Evolutionary conservation across 352 stramenopile species (phyloP).

Genomic region (Phytopythium mirpurense): DNA sequence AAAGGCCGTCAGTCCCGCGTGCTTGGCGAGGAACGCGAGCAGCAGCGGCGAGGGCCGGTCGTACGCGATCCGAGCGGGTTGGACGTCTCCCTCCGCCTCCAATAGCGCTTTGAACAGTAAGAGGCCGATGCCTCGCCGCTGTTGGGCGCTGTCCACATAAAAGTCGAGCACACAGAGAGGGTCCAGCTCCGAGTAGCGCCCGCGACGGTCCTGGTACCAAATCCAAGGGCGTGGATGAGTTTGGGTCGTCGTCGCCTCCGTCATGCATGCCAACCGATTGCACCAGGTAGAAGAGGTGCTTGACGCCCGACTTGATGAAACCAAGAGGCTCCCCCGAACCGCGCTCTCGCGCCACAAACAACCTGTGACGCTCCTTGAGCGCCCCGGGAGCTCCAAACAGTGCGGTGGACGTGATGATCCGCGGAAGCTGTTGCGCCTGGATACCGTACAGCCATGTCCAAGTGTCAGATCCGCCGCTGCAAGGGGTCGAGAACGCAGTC

Average conservation of each 20-base stretch:
- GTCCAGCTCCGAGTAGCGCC: slow-evolving; percentile 67
- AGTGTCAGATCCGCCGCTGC: neutral
- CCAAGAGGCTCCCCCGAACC: slow-evolving; percentile 20
- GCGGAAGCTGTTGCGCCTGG: slow-evolving; percentile 54
- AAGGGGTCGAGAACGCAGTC: too few species aligned
- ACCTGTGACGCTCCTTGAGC: slow-evolving; percentile 31
- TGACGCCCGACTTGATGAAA: slow-evolving; percentile 59
- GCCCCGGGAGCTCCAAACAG: slow-evolving; percentile 26
- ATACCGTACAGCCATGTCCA: neutral
- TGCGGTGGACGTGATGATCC: slow-evolving; percentile 49
- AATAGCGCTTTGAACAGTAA: slow-evolving; percentile 63
- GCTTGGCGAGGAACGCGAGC: slow-evolving; percentile 71
- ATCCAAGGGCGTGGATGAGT: neutral
- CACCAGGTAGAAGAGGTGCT: slow-evolving; percentile 82
- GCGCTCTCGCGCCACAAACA: slow-evolving; percentile 31
- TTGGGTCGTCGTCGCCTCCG: slow-evolving; percentile 3
- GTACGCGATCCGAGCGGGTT: slow-evolving; percentile 46
- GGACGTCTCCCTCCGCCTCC: slow-evolving; percentile 18
- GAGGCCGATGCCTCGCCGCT: slow-evolving; percentile 55
- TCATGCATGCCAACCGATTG: neutral
- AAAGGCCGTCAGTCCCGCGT: slow-evolving; percentile 40
- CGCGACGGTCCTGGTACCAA: slow-evolving; percentile 31
- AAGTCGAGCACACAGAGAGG: slow-evolving; percentile 80
- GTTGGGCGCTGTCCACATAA: slow-evolving; percentile 47
- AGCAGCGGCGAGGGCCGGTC: slow-evolving; percentile 80